Percentiles rank a stretch among this genome's conserved stretches.
phyloP scores from a whole-genome alignment of 371 early-diverging fungal genomes.

The Mucor mucedo region DNA sequence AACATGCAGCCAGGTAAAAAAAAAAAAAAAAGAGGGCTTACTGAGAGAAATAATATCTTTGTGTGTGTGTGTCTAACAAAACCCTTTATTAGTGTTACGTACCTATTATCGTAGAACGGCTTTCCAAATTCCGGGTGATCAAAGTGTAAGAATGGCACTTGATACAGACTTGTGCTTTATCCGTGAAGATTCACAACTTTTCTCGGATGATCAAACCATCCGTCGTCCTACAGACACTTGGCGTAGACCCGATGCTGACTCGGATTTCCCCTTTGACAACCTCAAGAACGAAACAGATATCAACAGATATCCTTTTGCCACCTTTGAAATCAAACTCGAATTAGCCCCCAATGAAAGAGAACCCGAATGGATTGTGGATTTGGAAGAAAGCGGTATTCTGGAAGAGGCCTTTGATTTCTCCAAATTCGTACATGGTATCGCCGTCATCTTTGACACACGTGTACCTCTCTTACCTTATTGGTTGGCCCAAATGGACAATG shows the following conservation, averaged over 20 bases:
- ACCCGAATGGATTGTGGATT: slow-evolving; percentile 94
- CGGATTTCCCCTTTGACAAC: slow-evolving; percentile 84
- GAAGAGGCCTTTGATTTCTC: slow-evolving; percentile 98
- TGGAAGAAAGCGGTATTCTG: slow-evolving; percentile 90
- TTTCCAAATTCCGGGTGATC: slow-evolving; percentile 99
- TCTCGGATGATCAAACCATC: slow-evolving; percentile 60
- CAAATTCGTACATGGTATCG: slow-evolving; percentile 98
- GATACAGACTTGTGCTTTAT: slow-evolving; percentile 99
- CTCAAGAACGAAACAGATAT: slow-evolving; percentile 82
- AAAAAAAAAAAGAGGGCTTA: not conserved
- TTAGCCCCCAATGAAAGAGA: slow-evolving; percentile 86
- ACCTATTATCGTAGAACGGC: slow-evolving; percentile 99
- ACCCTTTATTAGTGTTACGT: slow-evolving; percentile 65
- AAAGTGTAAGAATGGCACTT: slow-evolving; percentile 96
- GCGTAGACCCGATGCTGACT: slow-evolving; percentile 92
- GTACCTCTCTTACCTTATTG: slow-evolving; percentile 95
- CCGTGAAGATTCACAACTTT: slow-evolving; percentile 86
- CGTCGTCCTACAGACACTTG: slow-evolving; percentile 82
- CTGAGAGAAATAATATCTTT: too few species aligned
- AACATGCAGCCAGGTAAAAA: slow-evolving; percentile 81
- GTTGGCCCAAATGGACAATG: slow-evolving; percentile 91
- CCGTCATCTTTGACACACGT: slow-evolving; percentile 87
- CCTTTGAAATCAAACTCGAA: slow-evolving; percentile 98
- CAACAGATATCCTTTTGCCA: slow-evolving; percentile 95
- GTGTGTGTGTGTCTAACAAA: not conserved